Conservation (phyloP, 257 asterid genomes). For the Gentiana macrophylla region DNA sequence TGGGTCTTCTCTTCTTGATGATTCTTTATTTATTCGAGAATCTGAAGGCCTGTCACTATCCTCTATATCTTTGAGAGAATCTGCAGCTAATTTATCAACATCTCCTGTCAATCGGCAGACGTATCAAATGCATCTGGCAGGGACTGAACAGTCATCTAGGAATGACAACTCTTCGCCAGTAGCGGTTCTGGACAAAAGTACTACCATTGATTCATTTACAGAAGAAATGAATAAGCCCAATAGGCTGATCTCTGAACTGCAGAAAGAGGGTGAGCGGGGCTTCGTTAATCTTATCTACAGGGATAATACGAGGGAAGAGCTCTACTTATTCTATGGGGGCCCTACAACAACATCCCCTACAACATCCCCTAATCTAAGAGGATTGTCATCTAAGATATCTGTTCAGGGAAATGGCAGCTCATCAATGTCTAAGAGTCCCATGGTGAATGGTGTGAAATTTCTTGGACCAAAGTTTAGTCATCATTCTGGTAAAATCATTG, state of each 20-base stretch:
- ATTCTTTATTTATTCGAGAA: constrained; percentile 18
- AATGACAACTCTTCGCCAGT: constrained; percentile 22
- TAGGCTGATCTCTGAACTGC: constrained; percentile 20
- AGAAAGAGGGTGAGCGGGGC: constrained; percentile 19
- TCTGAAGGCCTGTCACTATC: constrained; percentile 25
- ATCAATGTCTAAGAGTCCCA: constrained; percentile 20
- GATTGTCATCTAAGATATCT: constrained; percentile 33
- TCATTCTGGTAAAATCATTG: constrained; percentile 32
- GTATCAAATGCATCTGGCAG: constrained; percentile 26
- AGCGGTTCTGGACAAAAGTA: constrained; percentile 22
- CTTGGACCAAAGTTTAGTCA: constrained; percentile 16
- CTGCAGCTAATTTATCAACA: constrained; percentile 20
- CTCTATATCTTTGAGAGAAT: constrained; percentile 12
- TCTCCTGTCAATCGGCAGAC: constrained; percentile 19
- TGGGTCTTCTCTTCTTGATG: constrained; percentile 24
- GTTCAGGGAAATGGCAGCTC: constrained; percentile 24
- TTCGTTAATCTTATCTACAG: constrained; percentile 27
- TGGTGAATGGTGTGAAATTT: constrained; percentile 26
- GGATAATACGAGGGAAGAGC: constrained; percentile 43
- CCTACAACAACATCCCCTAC: constrained; percentile 44
- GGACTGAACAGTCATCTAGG: constrained; percentile 21
- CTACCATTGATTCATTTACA: constrained; percentile 20
- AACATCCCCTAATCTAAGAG: constrained; percentile 35
- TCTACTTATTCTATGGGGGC: constrained; percentile 51
- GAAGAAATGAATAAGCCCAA: constrained; percentile 25